phyloP scores from a whole-genome alignment of 768 basidiomycete species.

The Lentinula guzmanii region DNA sequence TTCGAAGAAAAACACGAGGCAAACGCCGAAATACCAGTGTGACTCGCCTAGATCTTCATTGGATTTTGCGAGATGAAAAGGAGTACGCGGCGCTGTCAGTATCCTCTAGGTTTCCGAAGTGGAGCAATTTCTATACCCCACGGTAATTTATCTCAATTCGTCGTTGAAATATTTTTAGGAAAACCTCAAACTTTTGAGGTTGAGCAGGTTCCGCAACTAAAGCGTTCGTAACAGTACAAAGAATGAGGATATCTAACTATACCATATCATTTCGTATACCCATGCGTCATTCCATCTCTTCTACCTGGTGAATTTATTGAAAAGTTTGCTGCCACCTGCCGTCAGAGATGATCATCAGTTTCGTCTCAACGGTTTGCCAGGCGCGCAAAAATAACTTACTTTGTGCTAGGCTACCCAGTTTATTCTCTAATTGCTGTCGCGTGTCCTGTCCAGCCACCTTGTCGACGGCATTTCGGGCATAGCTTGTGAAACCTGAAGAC shows the following conservation, averaged over 20 bases:
- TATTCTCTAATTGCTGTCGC: slow-evolving; percentile 41
- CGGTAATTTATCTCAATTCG: neutral
- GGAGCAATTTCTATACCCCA: too few relatives aligned
- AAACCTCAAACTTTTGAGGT: too few relatives aligned
- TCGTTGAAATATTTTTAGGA: neutral
- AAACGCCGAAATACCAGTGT: neutral
- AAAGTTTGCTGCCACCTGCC: slow-evolving; percentile 37
- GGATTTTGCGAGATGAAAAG: too few relatives aligned
- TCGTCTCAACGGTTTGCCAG: neutral
- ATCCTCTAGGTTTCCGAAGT: too few relatives aligned
- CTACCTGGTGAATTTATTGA: slow-evolving; percentile 38
- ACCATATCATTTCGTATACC: neutral
- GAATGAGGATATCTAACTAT: neutral
- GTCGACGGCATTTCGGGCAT: slow-evolving; percentile 48
- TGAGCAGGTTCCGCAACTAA: too few relatives aligned
- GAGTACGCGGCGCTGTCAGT: too few relatives aligned
- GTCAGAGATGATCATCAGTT: slow-evolving; percentile 6
- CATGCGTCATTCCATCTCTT: neutral
- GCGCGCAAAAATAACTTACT: slow-evolving; percentile 31
- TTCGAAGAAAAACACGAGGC: neutral
- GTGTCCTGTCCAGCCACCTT: slow-evolving; percentile 48
- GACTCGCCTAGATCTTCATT: neutral
- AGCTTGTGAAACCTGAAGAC: slow-evolving; percentile 26
- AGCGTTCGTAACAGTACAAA: too few relatives aligned
- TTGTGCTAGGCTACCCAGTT: slow-evolving; percentile 39